These are phyloP conservation scores for Trypanosoma cruzi DNA, from an alignment of 208 protist species.

Conservation along the genomic window DNA sequence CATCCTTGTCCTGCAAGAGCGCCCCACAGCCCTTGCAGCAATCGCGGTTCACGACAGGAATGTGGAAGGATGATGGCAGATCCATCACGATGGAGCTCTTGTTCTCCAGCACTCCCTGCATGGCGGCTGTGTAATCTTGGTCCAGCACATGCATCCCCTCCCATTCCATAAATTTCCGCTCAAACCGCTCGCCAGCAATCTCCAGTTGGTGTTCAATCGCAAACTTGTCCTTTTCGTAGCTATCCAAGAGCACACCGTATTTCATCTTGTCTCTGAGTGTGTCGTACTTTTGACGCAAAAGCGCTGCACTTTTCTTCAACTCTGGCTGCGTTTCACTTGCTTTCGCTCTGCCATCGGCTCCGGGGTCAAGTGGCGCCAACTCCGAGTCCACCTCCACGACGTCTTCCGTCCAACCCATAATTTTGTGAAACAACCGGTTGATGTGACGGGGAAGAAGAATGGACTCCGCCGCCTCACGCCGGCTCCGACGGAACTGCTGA, in stretches of 20 bases:
- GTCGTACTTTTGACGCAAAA: constrained; percentile 61
- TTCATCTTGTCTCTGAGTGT: constrained; percentile 78
- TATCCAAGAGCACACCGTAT: constrained; percentile 88
- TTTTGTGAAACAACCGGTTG: constrained; percentile 91
- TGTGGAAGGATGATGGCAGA: constrained; percentile 51
- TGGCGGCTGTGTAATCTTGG: constrained; percentile 54
- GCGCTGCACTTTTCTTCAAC: constrained; percentile 22
- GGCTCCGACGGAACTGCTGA: constrained; percentile 62
- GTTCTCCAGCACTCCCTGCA: constrained; percentile 62
- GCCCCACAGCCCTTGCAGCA: constrained; percentile 89
- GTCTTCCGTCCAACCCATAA: constrained; percentile 92
- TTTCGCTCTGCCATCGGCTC: neutral
- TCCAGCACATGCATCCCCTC: constrained; percentile 88
- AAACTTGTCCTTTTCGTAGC: constrained; percentile 90
- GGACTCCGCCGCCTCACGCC: constrained; percentile 70
- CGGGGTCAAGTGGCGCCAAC: constrained; percentile 1
- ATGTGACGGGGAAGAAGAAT: constrained; percentile 86
- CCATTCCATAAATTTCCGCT: constrained; percentile 89
- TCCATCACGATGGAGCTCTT: constrained; percentile 88
- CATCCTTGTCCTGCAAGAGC: constrained; percentile 75
- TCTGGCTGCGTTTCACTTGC: neutral
- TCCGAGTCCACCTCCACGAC: constrained; percentile 68
- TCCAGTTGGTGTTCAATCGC: constrained; percentile 80
- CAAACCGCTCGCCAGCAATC: constrained; percentile 74
- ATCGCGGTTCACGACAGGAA: constrained; percentile 83